Base-by-base conservation (phyloP, 495 filamentous ascomycete genomes). In the Hypoxylon lenormandii region DNA sequence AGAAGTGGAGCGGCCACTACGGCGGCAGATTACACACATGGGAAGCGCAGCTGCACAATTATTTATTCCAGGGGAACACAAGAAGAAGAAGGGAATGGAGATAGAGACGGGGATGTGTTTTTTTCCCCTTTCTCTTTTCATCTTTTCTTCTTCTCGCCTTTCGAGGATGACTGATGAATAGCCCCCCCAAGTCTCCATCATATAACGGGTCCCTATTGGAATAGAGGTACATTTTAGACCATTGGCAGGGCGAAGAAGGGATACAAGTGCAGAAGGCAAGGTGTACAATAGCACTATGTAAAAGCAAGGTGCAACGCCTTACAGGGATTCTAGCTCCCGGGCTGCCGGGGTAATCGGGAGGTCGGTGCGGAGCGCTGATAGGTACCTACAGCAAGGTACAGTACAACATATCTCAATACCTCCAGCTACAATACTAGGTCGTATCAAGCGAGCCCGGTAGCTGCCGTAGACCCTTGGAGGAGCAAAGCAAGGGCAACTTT, bases 241-340 rank as follows among this genome's bases (percentile, higher is more conserved):
- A 36, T 13, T 5, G 5, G 2, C 19, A 2, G n/a, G 61, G 51
- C n/a, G 65, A 62, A 64, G 54, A 54, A 47, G 66, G 59, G 48
- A n/a, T 49, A 22, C 46, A 49, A 30, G 46, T 42, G 15, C 12
- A n/a, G 38, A 42, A 26, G 57, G 56, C 61, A 58, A 70, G 55
- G 55, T 65, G 66, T n/a, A n/a, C n/a, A n/a, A n/a, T n/a, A n/a
- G n/a, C n/a, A n/a, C n/a, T n/a, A n/a, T n/a, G n/a, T 51, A 70
- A 70, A 70, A 70, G 66, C 66, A 70, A 70, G 66, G 55, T 70
- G 66, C 61, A 70, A 70, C 51, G 61, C 67, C 66, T 55, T 61
- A 37, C 67, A 65, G 54, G 67, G 67, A 70, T 70, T 70, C 50
- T 70, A 70, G 67, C 67, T 70, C 61, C 67, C 67, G 60, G 60